Evolutionary conservation across 768 basidiomycete species (phyloP), one percentile per base, ranked within the genome.

Genomic region (Rhodotorula graminis): DNA sequence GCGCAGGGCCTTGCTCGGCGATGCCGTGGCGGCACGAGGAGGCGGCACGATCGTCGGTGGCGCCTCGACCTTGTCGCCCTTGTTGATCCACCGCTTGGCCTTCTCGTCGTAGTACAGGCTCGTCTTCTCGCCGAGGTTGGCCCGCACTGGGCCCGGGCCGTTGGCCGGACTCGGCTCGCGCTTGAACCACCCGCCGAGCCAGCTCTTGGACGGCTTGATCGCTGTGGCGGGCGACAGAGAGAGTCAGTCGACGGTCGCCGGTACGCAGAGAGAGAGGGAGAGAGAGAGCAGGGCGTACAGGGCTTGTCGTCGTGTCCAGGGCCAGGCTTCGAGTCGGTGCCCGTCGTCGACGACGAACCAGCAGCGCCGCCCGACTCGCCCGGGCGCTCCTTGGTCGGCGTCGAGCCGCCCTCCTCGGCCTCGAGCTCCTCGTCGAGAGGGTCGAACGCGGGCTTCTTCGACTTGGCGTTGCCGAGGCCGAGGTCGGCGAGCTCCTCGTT

Each of bases 21-120:
- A 75, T 12, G 74, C 74, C 3, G 74, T 75, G 25, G 70, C 65
- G 18, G 74, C 74, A 8, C 74, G 70, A 10, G 74, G 74, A 23
- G 74, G 74, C 18, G 74, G 74, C 0, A 61, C 55, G 21, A 70
- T 44, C 4, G 74, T 40, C 3, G 74, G 63, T 31, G 67, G 53
- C 1, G 74, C 23, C 25, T 72, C 68, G n/a, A 92, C 93, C 83
- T 90, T 93, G 50, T 44, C 53, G 27, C 33, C 53, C 82, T 90
- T 94, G 80, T 96, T 93, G 40, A 99, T 88, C 96, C 96, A 99
- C 73, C 90, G 87, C 80, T 94, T 93, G 71, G 89, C 85, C n/a
- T 96, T 93, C 77, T 90, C 88, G 79, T 99, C 95, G 80, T 91
- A 99, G 78, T 92, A 90, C 83, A 98, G 95, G 40, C 88, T 84